These are phyloP conservation scores for Xylariaceae sp. DNA, from an alignment of 2,329 filamentous ascomycete species.

Conservation along the genomic window DNA sequence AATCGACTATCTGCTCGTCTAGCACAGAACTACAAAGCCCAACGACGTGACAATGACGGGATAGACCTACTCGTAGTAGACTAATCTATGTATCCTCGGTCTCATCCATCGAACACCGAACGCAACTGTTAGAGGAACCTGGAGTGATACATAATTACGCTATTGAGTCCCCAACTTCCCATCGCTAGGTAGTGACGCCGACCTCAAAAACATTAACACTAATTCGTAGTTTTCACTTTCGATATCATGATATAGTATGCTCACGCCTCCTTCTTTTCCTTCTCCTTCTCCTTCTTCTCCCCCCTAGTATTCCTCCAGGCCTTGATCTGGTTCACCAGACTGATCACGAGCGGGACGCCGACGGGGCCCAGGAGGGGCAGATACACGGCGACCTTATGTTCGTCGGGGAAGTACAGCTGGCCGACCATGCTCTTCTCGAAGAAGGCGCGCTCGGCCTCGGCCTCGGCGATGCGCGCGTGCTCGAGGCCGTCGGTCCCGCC, in stretches of 20 bases:
- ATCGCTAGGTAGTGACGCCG: too few relatives aligned
- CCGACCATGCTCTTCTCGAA: conserved; percentile 99
- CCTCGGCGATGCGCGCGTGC: conserved; percentile 82
- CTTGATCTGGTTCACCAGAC: conserved; percentile 78
- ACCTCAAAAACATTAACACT: not conserved
- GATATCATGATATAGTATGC: not conserved
- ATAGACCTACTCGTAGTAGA: too few relatives aligned
- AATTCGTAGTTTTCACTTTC: not conserved
- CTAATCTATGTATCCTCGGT: too few relatives aligned
- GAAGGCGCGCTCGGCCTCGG: conserved; percentile 89
- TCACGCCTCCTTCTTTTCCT: conserved; percentile 11
- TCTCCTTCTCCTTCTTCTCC: conserved; percentile 42
- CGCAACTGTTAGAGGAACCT: too few relatives aligned
- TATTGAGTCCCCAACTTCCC: too few relatives aligned
- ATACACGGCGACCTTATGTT: conserved; percentile 97
- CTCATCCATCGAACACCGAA: too few relatives aligned
- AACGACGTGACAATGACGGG: too few relatives aligned
- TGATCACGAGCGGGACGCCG: conserved; percentile 85
- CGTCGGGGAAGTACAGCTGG: conserved; percentile 96
- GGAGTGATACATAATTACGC: too few relatives aligned
- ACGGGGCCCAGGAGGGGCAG: conserved; percentile 88
- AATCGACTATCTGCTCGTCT: too few relatives aligned
- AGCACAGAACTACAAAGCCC: too few relatives aligned
- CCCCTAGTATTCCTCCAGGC: conserved; percentile 55
- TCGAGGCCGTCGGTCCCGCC: conserved; percentile 69